Conservation (phyloP, 1,284 basidiomycete genomes). For the Cutaneotrichosporon sp. region DNA sequence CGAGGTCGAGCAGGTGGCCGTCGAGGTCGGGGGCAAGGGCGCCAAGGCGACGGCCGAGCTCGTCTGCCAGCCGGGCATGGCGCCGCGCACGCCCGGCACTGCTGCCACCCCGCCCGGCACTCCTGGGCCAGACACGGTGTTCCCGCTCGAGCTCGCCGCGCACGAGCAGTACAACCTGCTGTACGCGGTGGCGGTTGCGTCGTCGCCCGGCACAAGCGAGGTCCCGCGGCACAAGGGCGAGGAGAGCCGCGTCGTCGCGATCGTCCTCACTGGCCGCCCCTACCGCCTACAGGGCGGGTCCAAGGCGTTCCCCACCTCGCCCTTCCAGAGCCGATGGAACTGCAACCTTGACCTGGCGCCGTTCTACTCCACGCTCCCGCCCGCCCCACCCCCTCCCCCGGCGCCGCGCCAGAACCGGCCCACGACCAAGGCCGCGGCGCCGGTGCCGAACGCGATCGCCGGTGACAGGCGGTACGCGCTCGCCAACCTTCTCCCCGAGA, state of each 20-base stretch:
- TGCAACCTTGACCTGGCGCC: constrained; percentile 74
- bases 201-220: constrained; percentile 25
- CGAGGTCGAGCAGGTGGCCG: constrained; percentile 68
- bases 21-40: constrained; percentile 72
- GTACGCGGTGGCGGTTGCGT: constrained; percentile 66
- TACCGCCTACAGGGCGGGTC: constrained; percentile 19
- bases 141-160: constrained; percentile 68
- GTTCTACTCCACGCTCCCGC: constrained; percentile 39
- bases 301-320: constrained; percentile 59
- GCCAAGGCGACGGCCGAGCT: constrained; percentile 61
- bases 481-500: constrained; percentile 32
- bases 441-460: constrained; percentile 43
- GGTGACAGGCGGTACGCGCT: constrained; percentile 54
- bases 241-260: constrained; percentile 71
- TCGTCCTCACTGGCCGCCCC: constrained; percentile 73
- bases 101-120: neutral
- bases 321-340: constrained; percentile 83
- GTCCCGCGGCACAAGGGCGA: constrained; percentile 50
- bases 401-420: constrained; percentile 16
- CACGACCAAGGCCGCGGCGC: neutral
- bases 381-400: constrained; percentile 23
- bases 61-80: constrained; percentile 50
- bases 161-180: constrained; percentile 82
- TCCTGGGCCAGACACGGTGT: constrained; percentile 40
- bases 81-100: constrained; percentile 30